Conservation (phyloP, 768 basidiomycete species). For the Macrolepiota dolichaula region DNA sequence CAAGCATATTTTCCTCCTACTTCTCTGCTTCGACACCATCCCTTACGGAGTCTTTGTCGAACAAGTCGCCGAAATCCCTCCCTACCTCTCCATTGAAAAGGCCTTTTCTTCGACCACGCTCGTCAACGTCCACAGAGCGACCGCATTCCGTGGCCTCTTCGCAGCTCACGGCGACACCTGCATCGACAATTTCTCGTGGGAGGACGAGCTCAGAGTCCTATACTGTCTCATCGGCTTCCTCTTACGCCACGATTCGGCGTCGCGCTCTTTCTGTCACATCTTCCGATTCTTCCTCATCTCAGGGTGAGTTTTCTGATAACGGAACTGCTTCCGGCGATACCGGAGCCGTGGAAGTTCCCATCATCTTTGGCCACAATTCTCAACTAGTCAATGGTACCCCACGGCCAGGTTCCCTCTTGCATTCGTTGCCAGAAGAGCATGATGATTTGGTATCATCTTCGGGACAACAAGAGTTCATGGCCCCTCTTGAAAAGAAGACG, state of each 20-base stretch:
- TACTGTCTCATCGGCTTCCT: slow-evolving; percentile 1
- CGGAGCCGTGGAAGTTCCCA: slow-evolving; percentile 32
- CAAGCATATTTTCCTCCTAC: slow-evolving; percentile 56
- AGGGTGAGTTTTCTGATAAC: slow-evolving; percentile 31
- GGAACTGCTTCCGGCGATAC: slow-evolving; percentile 26
- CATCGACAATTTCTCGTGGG: not conserved
- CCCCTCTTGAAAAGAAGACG: slow-evolving; percentile 15
- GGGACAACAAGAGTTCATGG: slow-evolving; percentile 15
- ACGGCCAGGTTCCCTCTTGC: slow-evolving; percentile 31
- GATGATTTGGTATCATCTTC: slow-evolving; percentile 16
- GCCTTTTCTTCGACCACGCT: slow-evolving; percentile 6
- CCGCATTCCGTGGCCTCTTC: slow-evolving; percentile 14
- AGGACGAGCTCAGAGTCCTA: not conserved
- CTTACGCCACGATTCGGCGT: slow-evolving; percentile 20
- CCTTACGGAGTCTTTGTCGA: slow-evolving; percentile 8
- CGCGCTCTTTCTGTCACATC: slow-evolving; percentile 37
- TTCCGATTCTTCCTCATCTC: slow-evolving; percentile 40
- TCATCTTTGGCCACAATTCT: slow-evolving; percentile 43
- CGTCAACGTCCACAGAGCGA: slow-evolving; percentile 4
- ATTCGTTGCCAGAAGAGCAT: slow-evolving; percentile 49
- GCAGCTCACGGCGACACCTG: slow-evolving; percentile 15
- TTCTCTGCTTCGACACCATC: slow-evolving; percentile 44
- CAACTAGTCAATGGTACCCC: slow-evolving; percentile 24
- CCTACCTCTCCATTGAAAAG: slow-evolving; percentile 15
- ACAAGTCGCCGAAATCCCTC: slow-evolving; percentile 17